Evolutionary conservation across 306 rosid species (phyloP).

Genomic region (Macrotyloma uniflorum): DNA sequence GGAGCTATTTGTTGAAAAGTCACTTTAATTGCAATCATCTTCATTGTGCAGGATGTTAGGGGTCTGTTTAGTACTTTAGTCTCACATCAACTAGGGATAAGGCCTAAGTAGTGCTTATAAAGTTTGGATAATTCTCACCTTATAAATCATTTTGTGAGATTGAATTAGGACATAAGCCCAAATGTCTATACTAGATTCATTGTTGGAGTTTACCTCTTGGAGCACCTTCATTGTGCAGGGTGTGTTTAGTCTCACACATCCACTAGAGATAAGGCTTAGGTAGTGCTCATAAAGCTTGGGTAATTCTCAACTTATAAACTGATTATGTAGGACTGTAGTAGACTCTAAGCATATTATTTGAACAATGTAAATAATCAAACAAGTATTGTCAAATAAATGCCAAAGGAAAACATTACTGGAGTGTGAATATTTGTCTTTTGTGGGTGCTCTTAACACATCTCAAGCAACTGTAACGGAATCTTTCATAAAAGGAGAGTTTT

Average conservation of each 20-base stretch:
- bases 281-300: neutral
- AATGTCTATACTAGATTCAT: neutral
- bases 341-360: neutral
- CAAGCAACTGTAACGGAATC: no score
- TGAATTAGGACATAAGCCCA: neutral
- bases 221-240: neutral
- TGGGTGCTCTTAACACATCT: no score
- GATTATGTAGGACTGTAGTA: neutral
- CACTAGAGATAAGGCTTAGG: neutral
- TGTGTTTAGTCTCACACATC: neutral
- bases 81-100: neutral
- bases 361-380: slow-evolving; percentile 18
- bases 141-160: neutral
- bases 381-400: neutral
- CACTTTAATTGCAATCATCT: neutral
- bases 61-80: neutral
- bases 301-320: neutral
- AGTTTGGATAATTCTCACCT: neutral
- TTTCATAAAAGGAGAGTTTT: no score
- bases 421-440: neutral
- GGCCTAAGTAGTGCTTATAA: neutral
- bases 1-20: neutral
- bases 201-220: neutral
- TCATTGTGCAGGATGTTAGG: neutral
- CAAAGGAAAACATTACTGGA: slow-evolving; percentile 7